Evolutionary conservation across 2,329 filamentous ascomycete species (phyloP), one percentile per base, ranked within the genome.

Genomic region (Clarireedia homoeocarpa): DNA sequence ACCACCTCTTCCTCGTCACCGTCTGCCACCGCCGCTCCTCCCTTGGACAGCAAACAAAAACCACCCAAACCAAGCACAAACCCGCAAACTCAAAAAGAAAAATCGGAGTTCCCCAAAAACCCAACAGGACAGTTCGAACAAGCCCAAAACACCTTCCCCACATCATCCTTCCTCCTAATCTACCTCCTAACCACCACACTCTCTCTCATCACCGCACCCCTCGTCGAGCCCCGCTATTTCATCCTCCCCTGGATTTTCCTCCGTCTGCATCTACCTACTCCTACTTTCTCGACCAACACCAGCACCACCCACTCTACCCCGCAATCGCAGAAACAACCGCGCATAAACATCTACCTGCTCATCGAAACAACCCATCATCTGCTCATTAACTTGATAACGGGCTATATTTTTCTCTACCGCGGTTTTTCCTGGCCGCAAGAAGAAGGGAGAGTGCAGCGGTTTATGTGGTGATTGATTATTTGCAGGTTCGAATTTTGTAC

Each of bases 161-260:
- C 71, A 2, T 76, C 77, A 0, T 83, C 81, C 0, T 82, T 78
- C 2, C 73, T 73, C 1, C 69, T 85, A 27, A 72, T 85, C 24
- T 77, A 82, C 60, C 70, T 96, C 6, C 72, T 84, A 4, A 80
- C 91, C 0, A 91, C 91, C 0, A 68, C 85, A 0, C 76, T 96
- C 3, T 92, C 89, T 0, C 80, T 99, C 12, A 74, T 96, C 54
- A 94, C 90, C 0, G 91, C 94, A 0, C 91, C 94, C 0, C 79
- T 99, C 0, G 92, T 99, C 9, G 94, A 99, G 70, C 94, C 94
- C 14, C 82, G 94, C 14, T 99, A 99, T 71, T 96, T 96, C 71
- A 95, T 99, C 68, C 78, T 96, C 12, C 91, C 92, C 0, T 99
- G 91, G 90, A 81, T 96, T 7, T 84, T 96, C 65, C 97, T 91